phyloP scores from a whole-genome alignment of 192 early-diverging fungal species.

The Coemansia sp. region DNA sequence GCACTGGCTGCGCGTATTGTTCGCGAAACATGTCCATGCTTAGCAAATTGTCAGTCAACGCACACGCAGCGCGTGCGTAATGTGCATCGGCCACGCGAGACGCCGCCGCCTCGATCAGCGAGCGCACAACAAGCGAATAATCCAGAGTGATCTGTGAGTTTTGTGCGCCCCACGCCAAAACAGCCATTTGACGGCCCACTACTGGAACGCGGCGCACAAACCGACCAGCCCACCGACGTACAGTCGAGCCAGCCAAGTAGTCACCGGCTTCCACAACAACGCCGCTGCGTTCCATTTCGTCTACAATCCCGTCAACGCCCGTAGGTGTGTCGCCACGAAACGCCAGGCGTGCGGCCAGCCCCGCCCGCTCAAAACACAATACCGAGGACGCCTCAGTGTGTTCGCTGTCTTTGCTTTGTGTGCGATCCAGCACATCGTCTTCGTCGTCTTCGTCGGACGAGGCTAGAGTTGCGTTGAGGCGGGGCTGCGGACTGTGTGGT shows the following conservation, averaged over 20 bases:
- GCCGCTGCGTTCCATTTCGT: constrained; percentile 12
- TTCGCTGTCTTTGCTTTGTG: not conserved
- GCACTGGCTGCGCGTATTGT: not conserved
- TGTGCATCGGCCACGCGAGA: constrained; percentile 20
- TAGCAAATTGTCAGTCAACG: constrained; percentile 34
- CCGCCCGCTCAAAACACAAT: constrained; percentile 16
- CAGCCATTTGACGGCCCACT: constrained; percentile 6
- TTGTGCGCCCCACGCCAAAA: constrained; percentile 9
- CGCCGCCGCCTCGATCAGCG: constrained; percentile 6
- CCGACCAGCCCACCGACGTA: constrained; percentile 19
- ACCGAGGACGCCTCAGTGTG: constrained; percentile 9
- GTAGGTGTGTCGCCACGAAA: constrained; percentile 41
- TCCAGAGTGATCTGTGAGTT: not conserved
- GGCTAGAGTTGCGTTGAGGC: not conserved
- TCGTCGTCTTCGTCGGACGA: not conserved
- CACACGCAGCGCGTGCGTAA: constrained; percentile 10
- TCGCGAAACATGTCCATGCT: constrained; percentile 24
- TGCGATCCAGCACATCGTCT: not conserved
- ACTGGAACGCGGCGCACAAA: constrained; percentile 8
- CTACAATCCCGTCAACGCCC: constrained; percentile 23
- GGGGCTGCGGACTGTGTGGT: not conserved
- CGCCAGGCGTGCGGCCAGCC: constrained; percentile 17
- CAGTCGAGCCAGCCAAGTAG: constrained; percentile 12
- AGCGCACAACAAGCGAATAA: constrained; percentile 10
- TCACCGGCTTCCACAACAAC: constrained; percentile 4